Base-by-base conservation (phyloP, 2,329 filamentous ascomycete species). In the Ophiostoma himal-ulmi region DNA sequence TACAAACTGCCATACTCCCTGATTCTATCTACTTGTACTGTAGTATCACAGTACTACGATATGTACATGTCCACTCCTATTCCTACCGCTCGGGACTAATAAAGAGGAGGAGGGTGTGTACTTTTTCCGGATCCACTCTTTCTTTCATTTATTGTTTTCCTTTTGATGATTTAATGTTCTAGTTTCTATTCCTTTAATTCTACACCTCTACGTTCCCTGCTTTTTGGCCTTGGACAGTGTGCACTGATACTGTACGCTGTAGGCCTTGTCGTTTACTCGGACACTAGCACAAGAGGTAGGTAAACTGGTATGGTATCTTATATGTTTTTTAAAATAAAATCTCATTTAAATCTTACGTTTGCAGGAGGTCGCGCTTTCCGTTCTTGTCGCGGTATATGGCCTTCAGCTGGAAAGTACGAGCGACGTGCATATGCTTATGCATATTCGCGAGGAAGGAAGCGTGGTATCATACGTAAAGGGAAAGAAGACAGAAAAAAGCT, bases 61-160 rank as follows among this genome's bases (percentile, higher is more conserved):
- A 20, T 34, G 34, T 39, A 39, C 34, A 20, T 22, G 62, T 39
- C 62, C 17, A 65, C 62, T 39, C 17, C 57, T 64, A 64, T 64
- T 64, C 62, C 34, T 65, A 65, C 62, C 17, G 62, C 36, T 39
- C 17, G 36, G 34, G 62, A 39, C 62, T 22, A 65, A 22, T 65
- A 65, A 65, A 36, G 20, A 39, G 60, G 10, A 36, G 62, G 41
- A 36, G 62, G 62, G 62, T 36, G 62, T 39, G 36, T 39, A 36
- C 62, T 39, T 65, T 65, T 5, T 7, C 1, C 10, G 30, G 20
- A 11, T 6, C 62, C 34, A 64, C 17, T n/a, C 20, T 39, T 22
- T 39, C 20, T 22, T 37, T 39, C 10, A 34, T 36, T 65, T 22
- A 62, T 30, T 36, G 34, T 20, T 10, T 65, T 37, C 10, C 7